These are phyloP conservation scores for Sphagnum tenellum DNA, from an alignment of 225 moss, liverwort and hornwort species.

Conservation along the genomic window DNA sequence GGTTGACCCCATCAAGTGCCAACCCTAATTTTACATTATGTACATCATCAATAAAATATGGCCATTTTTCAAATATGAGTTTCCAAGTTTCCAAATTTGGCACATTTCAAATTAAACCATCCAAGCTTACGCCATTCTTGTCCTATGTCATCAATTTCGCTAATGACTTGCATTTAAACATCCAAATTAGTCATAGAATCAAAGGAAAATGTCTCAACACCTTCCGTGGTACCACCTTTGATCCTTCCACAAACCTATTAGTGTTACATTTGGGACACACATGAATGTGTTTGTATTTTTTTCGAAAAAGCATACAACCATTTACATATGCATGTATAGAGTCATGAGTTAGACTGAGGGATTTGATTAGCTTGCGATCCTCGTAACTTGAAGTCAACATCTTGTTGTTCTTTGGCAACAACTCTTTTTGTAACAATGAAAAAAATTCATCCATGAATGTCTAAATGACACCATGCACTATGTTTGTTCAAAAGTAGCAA, in stretches of 20 bases:
- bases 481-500: too few species aligned
- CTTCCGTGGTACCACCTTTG: not conserved
- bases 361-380: not conserved
- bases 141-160: not conserved
- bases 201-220: not conserved
- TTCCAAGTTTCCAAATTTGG: not conserved
- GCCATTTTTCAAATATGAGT: not conserved
- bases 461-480: too few species aligned
- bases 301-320: not conserved
- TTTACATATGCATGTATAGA: not conserved
- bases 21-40: not conserved
- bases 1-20: constrained; percentile 4
- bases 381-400: not conserved
- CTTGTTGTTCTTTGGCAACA: not conserved
- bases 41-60: not conserved
- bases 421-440: too few species aligned
- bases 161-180: not conserved
- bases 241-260: too few species aligned
- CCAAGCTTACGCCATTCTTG: too few species aligned
- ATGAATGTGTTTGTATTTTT: not conserved
- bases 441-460: too few species aligned
- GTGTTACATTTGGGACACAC: not conserved
- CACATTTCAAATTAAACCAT: not conserved
- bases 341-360: not conserved
- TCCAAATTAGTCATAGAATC: not conserved